Evolutionary conservation across 2,329 filamentous ascomycete species (phyloP), one percentile per base, ranked within the genome.

Genomic region (Neofusicoccum laricinum): DNA sequence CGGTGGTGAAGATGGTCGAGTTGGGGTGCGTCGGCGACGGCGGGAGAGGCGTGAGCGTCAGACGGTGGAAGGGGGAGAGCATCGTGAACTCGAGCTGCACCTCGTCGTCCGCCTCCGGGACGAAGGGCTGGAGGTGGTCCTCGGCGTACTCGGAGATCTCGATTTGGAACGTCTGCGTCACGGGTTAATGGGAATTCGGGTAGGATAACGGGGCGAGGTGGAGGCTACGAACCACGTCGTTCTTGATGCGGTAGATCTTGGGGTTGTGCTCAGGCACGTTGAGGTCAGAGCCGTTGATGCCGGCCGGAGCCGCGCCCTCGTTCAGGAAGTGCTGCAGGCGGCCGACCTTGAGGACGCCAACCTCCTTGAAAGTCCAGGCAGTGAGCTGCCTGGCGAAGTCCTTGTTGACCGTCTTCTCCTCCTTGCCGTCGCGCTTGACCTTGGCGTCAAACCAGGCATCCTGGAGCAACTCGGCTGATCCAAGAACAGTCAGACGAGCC

Each of bases 51-150:
- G 80, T 71, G 36, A 99, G 88, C 66, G 88, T 83, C 38, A 98
- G 85, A 46, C 95, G 93, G 81, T 97, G 90, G 87, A 97, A 98
- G 64, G 95, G 94, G 1, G 94, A 97, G 51, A 99, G 90, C 95
- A 98, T 99, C 81, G 89, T 93, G 83, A 98, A 97, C 79, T 99
- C 95, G 67, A 99, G 91, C 79, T 99, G 95, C 38, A 99, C 75
- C 32, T 82, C 84, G 75, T 99, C 95, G 67, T 80, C 83, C 8
- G 83, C 74, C 21, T 92, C 88, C 19, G 90, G 82, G 45, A 81
- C 82, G 79, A 93, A 97, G 50, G 93, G 90, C 5, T 82, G 79
- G 82, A 89, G 96, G 73, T 88, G 85, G 76, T 91, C 87, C 80
- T 87, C 88, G 57, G 80, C 79, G 77, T 92, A 97, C 78, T 97